These are phyloP conservation scores for Sphagnum fallax DNA, from an alignment of 228 moss, liverwort and hornwort genomes.

Conservation along the genomic window DNA sequence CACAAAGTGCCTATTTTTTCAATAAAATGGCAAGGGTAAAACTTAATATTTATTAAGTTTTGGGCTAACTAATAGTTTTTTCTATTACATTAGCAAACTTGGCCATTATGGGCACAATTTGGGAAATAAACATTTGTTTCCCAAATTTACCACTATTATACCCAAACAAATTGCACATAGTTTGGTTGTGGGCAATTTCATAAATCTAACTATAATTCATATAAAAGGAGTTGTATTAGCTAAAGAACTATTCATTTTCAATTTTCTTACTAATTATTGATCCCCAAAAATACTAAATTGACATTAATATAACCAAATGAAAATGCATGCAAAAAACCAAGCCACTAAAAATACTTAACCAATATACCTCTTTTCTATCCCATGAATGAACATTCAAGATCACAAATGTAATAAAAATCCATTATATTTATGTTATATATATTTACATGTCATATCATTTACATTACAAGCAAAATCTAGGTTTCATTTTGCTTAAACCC, in stretches of 20 bases:
- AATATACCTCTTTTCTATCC: neutral
- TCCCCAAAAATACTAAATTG: neutral
- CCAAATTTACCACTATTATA: neutral
- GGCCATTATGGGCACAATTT: neutral
- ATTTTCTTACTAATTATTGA: neutral
- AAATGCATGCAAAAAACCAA: neutral
- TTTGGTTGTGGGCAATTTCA: neutral
- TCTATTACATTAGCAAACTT: neutral
- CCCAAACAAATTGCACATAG: neutral
- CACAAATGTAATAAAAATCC: neutral
- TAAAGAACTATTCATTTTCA: neutral
- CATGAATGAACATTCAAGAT: neutral
- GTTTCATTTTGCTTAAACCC: neutral
- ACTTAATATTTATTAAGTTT: neutral
- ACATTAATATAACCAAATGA: neutral
- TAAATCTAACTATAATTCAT: neutral
- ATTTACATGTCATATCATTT: neutral
- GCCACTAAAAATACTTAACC: neutral
- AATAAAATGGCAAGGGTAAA: neutral
- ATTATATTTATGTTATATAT: neutral
- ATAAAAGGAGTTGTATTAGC: neutral
- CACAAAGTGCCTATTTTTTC: slow-evolving; percentile 2
- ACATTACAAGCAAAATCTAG: neutral
- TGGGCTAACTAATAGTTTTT: neutral
- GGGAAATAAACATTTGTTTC: neutral